These are phyloP conservation scores for Secale cereale DNA, from an alignment of 176 grass and related monocot genomes.

Conservation along the genomic window DNA sequence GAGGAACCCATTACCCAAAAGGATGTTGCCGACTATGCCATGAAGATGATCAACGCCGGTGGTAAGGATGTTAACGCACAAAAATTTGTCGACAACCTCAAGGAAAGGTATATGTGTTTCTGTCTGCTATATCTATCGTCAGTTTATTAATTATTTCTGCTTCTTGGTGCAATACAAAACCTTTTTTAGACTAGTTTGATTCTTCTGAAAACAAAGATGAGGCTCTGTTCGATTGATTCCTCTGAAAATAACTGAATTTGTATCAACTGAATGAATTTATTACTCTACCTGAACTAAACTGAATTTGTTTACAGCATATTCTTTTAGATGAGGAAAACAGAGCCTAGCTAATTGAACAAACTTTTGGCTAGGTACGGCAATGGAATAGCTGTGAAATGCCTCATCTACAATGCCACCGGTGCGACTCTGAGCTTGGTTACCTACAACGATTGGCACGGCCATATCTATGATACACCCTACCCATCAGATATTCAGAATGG, in stretches of 20 bases:
- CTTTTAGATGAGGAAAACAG: neutral
- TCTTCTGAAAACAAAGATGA: too few relatives aligned
- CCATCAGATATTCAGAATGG: slow-evolving; percentile 16
- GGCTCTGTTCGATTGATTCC: too few relatives aligned
- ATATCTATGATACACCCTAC: slow-evolving; percentile 11
- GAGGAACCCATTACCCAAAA: neutral
- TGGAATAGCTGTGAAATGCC: slow-evolving; percentile 9
- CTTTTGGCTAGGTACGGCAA: neutral
- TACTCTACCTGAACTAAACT: neutral
- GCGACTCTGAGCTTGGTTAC: neutral
- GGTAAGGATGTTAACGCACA: neutral
- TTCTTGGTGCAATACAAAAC: too few relatives aligned
- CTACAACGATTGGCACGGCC: neutral
- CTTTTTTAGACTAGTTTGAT: neutral
- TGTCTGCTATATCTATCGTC: too few relatives aligned
- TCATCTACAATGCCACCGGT: slow-evolving; percentile 23
- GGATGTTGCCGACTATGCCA: neutral
- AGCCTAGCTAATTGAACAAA: neutral
- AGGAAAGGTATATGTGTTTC: neutral
- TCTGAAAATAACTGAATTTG: too few relatives aligned
- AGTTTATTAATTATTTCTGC: too few relatives aligned
- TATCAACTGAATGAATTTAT: too few relatives aligned
- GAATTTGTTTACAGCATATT: neutral
- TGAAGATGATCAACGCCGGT: neutral
- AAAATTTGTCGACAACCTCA: neutral